Percentiles rank a stretch among this genome's conserved stretches.
Evolutionary conservation across 257 asterid genomes (phyloP).

Genomic region (Henckelia pumila): DNA sequence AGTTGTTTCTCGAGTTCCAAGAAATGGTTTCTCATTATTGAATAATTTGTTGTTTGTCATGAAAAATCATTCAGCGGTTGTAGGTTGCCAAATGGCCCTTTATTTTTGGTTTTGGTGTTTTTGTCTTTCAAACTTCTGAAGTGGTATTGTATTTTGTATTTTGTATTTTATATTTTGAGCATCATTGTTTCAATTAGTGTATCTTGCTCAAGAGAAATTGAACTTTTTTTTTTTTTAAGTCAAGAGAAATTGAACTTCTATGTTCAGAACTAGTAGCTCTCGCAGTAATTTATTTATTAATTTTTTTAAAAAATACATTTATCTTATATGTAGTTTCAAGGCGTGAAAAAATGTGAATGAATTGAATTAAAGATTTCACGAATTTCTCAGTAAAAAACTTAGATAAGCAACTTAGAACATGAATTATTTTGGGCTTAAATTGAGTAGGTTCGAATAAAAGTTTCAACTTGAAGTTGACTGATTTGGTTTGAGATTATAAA

Average conservation of each 20-base stretch:
- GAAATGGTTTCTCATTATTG: conserved; percentile 15
- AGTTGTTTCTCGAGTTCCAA: conserved; percentile 18
- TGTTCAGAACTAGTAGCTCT: neutral
- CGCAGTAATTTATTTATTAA: neutral
- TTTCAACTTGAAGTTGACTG: too few relatives aligned
- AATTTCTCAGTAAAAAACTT: too few relatives aligned
- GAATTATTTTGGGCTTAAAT: too few relatives aligned
- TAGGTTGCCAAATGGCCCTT: conserved; percentile 28
- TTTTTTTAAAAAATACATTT: too few relatives aligned
- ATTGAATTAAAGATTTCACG: too few relatives aligned
- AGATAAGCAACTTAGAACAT: too few relatives aligned
- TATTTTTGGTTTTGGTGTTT: conserved; percentile 15
- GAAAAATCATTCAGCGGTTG: conserved; percentile 11
- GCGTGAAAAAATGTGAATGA: too few relatives aligned
- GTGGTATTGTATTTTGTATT: neutral
- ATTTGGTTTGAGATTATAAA: too few relatives aligned
- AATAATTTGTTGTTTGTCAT: conserved; percentile 32
- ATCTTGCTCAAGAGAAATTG: neutral
- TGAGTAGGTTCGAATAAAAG: too few relatives aligned
- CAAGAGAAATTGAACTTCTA: neutral
- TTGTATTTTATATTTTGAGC: neutral
- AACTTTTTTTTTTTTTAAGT: too few relatives aligned
- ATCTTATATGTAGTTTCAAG: too few relatives aligned
- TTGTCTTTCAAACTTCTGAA: neutral
- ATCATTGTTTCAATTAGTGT: neutral